These are phyloP conservation scores for Petunia axillaris DNA, from an alignment of 257 asterid genomes.

Conservation along the genomic window DNA sequence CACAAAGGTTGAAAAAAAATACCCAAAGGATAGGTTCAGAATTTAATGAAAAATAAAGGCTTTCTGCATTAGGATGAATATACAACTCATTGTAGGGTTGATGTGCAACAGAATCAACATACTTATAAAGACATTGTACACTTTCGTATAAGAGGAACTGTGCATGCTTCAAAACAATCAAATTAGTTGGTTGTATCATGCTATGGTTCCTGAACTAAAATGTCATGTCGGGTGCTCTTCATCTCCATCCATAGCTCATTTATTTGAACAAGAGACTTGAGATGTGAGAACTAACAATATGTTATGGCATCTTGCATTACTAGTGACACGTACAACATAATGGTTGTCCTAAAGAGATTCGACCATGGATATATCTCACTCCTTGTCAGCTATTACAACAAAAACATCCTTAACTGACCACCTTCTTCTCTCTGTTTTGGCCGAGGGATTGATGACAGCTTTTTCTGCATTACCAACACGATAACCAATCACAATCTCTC, in stretches of 20 bases:
- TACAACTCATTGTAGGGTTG: background rate
- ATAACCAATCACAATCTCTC: slow-evolving; percentile 81
- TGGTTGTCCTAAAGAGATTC: slow-evolving; percentile 14
- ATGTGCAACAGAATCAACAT: background rate
- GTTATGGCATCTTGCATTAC: slow-evolving; percentile 12
- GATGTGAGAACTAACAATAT: background rate
- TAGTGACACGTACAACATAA: background rate
- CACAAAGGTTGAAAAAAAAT: background rate
- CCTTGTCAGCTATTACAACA: slow-evolving; percentile 84
- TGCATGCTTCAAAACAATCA: background rate
- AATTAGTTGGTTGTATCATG: background rate
- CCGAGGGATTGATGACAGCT: slow-evolving; percentile 73
- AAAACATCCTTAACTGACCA: slow-evolving; percentile 79
- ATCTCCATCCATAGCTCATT: slow-evolving; percentile 20
- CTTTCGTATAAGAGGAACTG: background rate
- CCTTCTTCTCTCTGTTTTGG: slow-evolving; percentile 54
- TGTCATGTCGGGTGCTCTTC: background rate
- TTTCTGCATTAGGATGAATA: background rate
- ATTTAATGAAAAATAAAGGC: background rate
- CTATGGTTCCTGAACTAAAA: slow-evolving; percentile 12
- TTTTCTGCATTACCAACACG: slow-evolving; percentile 66
- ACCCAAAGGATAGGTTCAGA: background rate
- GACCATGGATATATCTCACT: slow-evolving; percentile 32
- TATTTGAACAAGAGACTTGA: slow-evolving; percentile 14
- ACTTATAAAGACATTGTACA: background rate